Conservation (phyloP, 176 grass and related monocot species). For the Aegilops speltoides region DNA sequence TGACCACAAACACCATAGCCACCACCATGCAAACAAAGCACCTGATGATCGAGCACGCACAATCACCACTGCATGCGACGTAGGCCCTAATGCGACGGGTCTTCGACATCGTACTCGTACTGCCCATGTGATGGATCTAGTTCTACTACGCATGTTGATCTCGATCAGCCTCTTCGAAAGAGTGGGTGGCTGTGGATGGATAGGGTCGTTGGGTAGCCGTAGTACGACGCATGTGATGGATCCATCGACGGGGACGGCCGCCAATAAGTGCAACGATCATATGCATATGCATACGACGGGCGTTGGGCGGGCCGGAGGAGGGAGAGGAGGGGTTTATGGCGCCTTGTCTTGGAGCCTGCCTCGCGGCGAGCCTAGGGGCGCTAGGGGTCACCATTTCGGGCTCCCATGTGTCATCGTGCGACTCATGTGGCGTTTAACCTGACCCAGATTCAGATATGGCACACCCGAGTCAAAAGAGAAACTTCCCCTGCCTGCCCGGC, state of each 20-base stretch:
- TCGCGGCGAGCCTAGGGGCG: conserved; percentile 3
- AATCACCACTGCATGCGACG: background rate
- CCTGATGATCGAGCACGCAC: background rate
- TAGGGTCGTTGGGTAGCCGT: too few relatives aligned
- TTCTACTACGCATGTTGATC: background rate
- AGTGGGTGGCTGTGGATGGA: too few relatives aligned
- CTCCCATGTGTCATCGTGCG: background rate
- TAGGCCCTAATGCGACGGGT: background rate
- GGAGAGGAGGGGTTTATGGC: conserved; percentile 9
- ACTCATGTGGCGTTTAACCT: background rate
- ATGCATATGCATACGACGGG: too few relatives aligned
- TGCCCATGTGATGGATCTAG: too few relatives aligned
- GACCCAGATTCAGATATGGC: background rate
- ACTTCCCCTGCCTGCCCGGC: background rate
- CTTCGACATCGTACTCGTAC: background rate
- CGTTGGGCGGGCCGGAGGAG: background rate
- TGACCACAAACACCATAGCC: too few relatives aligned
- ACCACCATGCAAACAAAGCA: background rate
- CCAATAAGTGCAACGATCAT: too few relatives aligned
- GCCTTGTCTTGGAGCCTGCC: conserved; percentile 37
- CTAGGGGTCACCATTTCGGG: background rate
- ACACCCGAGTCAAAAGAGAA: background rate
- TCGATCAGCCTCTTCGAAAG: too few relatives aligned
- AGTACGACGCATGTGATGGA: too few relatives aligned
- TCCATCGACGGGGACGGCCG: too few relatives aligned